These are phyloP conservation scores for Piper betle DNA, from an alignment of 164 flowering plant species.

Conservation along the genomic window DNA sequence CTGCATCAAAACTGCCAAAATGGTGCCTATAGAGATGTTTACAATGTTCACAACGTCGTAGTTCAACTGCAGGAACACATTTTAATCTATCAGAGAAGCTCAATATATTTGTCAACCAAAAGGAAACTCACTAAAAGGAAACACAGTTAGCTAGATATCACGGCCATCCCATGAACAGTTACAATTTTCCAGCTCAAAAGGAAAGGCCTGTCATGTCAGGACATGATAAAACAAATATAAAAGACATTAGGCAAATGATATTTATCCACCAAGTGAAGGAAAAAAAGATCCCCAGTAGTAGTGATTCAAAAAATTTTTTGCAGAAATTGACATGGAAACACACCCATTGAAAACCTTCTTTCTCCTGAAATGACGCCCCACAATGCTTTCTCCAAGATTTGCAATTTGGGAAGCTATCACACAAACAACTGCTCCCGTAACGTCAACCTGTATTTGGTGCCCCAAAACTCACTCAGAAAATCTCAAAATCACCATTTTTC, in stretches of 20 bases:
- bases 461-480: background rate
- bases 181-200: too few species aligned
- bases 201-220: too few species aligned
- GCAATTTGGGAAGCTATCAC: conserved; percentile 92
- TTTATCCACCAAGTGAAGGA: too few species aligned
- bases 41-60: conserved; percentile 78
- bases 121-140: too few species aligned
- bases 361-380: conserved; percentile 80
- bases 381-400: conserved; percentile 87
- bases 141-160: too few species aligned
- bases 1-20: conserved; percentile 64
- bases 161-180: too few species aligned
- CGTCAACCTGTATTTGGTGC: conserved; percentile 30
- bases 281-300: too few species aligned
- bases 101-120: background rate
- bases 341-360: conserved; percentile 91
- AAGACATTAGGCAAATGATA: too few species aligned
- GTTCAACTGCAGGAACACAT: conserved; percentile 48
- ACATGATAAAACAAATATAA: too few species aligned
- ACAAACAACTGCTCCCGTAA: conserved; percentile 52
- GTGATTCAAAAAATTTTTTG: too few species aligned
- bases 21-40: conserved; percentile 80
- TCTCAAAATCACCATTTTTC: too few species aligned
- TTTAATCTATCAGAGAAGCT: too few species aligned
- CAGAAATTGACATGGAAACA: conserved; percentile 6